These are phyloP conservation scores for Rosa chinensis DNA, from an alignment of 306 rosid species.

Conservation along the genomic window DNA sequence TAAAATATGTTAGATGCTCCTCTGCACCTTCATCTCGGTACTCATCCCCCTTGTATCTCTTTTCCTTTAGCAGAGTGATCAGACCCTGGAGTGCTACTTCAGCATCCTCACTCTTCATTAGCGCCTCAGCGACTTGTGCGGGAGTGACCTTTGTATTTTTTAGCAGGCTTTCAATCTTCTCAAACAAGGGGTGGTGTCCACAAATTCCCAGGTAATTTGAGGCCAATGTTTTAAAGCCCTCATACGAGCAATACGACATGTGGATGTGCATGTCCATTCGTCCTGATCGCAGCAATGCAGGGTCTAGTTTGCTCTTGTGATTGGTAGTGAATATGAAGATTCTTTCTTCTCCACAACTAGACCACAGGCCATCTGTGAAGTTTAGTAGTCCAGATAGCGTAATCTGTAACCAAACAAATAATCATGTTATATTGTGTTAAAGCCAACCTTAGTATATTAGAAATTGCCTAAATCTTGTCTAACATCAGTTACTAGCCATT, in stretches of 20 bases:
- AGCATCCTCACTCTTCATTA: constrained; percentile 61
- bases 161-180: constrained; percentile 19
- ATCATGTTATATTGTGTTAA: neutral
- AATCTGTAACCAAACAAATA: constrained; percentile 23
- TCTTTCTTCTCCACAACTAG: constrained; percentile 59
- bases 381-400: constrained; percentile 43
- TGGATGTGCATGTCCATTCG: constrained; percentile 90
- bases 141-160: constrained; percentile 57
- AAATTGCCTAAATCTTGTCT: neutral
- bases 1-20: neutral
- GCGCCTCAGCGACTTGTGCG: constrained; percentile 73
- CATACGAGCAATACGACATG: constrained; percentile 68
- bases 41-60: constrained; percentile 15
- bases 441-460: neutral
- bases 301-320: constrained; percentile 76
- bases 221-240: constrained; percentile 63
- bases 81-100: constrained; percentile 56
- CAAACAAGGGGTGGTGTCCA: constrained; percentile 36
- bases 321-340: constrained; percentile 79
- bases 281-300: constrained; percentile 76
- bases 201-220: constrained; percentile 48
- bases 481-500: neutral
- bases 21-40: neutral
- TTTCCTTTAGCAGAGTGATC: constrained; percentile 54
- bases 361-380: constrained; percentile 51